A percentile compares a stretch with the other conserved stretches of the same genome.
Conservation (phyloP, 352 stramenopile species). For the Phytopythium kandeliae region DNA sequence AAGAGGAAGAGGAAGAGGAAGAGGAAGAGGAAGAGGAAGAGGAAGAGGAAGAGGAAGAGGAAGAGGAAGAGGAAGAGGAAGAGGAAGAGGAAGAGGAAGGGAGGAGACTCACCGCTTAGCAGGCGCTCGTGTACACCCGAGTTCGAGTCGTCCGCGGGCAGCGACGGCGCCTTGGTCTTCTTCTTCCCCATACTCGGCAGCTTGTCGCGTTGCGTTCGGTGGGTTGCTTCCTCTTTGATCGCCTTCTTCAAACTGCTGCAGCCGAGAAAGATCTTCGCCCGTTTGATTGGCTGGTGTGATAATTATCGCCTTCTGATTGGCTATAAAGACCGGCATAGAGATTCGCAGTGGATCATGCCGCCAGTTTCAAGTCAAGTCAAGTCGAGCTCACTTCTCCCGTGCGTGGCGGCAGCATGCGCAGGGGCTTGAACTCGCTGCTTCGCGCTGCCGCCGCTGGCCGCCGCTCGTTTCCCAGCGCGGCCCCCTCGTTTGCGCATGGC, state of each 20-base stretch:
- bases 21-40: too few species aligned
- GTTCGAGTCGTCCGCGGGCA: slow-evolving; percentile 37
- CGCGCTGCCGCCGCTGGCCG: not conserved
- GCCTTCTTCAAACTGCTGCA: slow-evolving; percentile 19
- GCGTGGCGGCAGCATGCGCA: not conserved
- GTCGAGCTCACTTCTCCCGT: too few species aligned
- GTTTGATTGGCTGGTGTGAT: slow-evolving; percentile 12
- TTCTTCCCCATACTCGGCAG: slow-evolving; percentile 44
- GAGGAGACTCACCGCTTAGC: slow-evolving; percentile 25
- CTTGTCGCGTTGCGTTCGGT: slow-evolving; percentile 8
- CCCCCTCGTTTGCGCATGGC: not conserved
- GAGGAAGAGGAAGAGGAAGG: too few species aligned
- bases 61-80: too few species aligned
- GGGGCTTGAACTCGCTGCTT: too few species aligned
- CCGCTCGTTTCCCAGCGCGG: not conserved
- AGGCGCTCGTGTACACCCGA: slow-evolving; percentile 39
- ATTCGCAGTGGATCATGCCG: too few species aligned
- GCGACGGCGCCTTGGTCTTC: slow-evolving; percentile 40
- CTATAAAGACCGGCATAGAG: too few species aligned
- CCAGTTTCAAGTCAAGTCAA: too few species aligned
- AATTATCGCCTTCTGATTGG: not conserved
- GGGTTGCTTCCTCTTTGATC: slow-evolving; percentile 6
- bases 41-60: too few species aligned
- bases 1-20: too few species aligned
- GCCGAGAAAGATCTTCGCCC: slow-evolving; percentile 3